A percentile compares a stretch with the other conserved stretches of the same genome.
Evolutionary conservation across 1,284 basidiomycete genomes (phyloP).

Genomic region (Rhodofomes roseus): DNA sequence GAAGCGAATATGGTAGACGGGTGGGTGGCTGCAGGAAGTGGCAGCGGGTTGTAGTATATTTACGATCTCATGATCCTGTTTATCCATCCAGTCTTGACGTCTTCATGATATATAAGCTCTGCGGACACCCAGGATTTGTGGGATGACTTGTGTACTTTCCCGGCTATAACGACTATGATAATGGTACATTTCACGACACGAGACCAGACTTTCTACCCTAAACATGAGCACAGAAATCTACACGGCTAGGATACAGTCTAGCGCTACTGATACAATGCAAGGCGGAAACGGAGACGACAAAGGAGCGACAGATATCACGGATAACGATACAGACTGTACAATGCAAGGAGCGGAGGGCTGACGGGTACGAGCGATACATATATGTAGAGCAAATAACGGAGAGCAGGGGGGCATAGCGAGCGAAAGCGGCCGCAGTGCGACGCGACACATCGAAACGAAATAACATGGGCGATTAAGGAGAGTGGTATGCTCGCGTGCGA

Average conservation of each 20-base stretch:
- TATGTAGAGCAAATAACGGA: not conserved
- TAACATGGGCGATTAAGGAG: not conserved
- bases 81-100: not conserved
- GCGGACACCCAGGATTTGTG: not conserved
- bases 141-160: not conserved
- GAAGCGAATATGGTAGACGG: slow-evolving; percentile 78
- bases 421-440: not conserved
- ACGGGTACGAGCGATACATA: slow-evolving; percentile 1
- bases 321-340: slow-evolving; percentile 1
- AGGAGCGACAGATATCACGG: not conserved
- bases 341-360: not conserved
- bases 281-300: not conserved
- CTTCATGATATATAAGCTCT: not conserved
- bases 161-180: not conserved
- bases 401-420: not conserved
- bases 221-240: not conserved
- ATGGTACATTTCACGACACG: not conserved
- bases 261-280: not conserved
- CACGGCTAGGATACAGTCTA: not conserved
- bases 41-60: not conserved
- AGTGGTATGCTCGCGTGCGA: not conserved
- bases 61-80: not conserved
- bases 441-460: not conserved
- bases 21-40: not conserved
- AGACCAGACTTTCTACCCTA: not conserved